Conservation (phyloP, 2,329 filamentous ascomycete genomes). For the Claviceps pazoutovae region DNA sequence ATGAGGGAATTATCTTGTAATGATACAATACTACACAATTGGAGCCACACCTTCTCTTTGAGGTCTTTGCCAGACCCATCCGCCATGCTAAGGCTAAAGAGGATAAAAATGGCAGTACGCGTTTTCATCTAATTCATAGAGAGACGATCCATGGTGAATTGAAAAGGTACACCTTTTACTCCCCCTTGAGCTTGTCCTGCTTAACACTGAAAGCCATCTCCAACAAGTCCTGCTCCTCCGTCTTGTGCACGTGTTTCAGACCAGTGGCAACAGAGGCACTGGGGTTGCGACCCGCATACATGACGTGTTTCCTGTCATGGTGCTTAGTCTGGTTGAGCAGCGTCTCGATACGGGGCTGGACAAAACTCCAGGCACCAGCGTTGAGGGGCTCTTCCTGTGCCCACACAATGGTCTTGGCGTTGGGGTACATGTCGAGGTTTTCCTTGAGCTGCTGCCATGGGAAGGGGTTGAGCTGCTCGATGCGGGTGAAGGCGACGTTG, state of each 20-base stretch:
- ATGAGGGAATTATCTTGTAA: conserved; percentile 1
- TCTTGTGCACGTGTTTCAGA: conserved; percentile 72
- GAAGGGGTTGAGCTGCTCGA: conserved; percentile 98
- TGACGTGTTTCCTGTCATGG: conserved; percentile 88
- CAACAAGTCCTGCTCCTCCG: conserved; percentile 82
- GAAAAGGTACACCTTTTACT: conserved; percentile 24
- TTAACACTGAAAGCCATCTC: conserved; percentile 49
- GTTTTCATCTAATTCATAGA: background rate
- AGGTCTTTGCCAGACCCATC: background rate
- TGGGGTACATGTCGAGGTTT: conserved; percentile 93
- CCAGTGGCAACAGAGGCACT: conserved; percentile 91
- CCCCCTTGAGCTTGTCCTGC: conserved; percentile 57
- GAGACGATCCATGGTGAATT: background rate
- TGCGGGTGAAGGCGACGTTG: conserved; percentile 83
- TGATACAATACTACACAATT: conserved; percentile 8
- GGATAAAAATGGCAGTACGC: background rate
- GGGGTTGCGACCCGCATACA: conserved; percentile 90
- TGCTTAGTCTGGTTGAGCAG: conserved; percentile 83
- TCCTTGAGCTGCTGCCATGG: conserved; percentile 94
- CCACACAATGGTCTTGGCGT: conserved; percentile 96
- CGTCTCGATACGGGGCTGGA: conserved; percentile 95
- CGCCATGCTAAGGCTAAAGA: background rate
- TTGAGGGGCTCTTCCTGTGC: conserved; percentile 96
- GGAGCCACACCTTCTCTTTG: background rate
- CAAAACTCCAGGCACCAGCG: conserved; percentile 91